phyloP scores from a whole-genome alignment of 2,329 filamentous ascomycete genomes.

The Calonectria montana region DNA sequence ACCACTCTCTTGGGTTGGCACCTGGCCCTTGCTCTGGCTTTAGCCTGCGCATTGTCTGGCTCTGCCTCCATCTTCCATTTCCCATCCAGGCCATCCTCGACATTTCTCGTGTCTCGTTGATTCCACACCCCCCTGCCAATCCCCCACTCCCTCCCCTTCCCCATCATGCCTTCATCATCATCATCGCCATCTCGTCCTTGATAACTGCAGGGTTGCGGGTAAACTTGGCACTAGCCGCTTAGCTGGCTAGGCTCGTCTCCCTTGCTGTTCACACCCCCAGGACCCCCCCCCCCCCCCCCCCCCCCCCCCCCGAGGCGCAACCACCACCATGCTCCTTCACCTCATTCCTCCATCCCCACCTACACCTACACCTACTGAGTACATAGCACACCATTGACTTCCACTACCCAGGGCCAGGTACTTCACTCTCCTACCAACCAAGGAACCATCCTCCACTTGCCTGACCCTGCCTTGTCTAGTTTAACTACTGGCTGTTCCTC shows the following conservation, averaged over 20 bases:
- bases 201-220: slow-evolving; percentile 39
- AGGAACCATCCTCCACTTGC: slow-evolving; percentile 30
- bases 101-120: slow-evolving; percentile 16
- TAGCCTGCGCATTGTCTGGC: slow-evolving; percentile 20
- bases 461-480: slow-evolving; percentile 29
- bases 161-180: slow-evolving; percentile 37
- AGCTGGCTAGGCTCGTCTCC: slow-evolving; percentile 30
- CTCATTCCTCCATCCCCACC: slow-evolving; percentile 27
- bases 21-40: slow-evolving; percentile 35
- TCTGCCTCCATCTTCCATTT: slow-evolving; percentile 29
- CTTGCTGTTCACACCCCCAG: slow-evolving; percentile 34
- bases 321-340: slow-evolving; percentile 22
- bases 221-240: slow-evolving; percentile 38
- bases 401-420: slow-evolving; percentile 27
- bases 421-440: slow-evolving; percentile 26
- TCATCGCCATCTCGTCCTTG: slow-evolving; percentile 30
- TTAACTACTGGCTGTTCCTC: slow-evolving; percentile 30
- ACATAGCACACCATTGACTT: slow-evolving; percentile 25
- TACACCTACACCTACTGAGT: slow-evolving; percentile 26
- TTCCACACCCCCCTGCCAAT: slow-evolving; percentile 20
- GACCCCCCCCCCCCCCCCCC: slow-evolving; percentile 21
- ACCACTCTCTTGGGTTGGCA: slow-evolving; percentile 33
- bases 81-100: slow-evolving; percentile 8
- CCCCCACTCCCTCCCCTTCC: slow-evolving; percentile 23
- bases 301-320: slow-evolving; percentile 24